Evolutionary conservation across 768 basidiomycete species (phyloP).

Genomic region (Paxillus involutus): DNA sequence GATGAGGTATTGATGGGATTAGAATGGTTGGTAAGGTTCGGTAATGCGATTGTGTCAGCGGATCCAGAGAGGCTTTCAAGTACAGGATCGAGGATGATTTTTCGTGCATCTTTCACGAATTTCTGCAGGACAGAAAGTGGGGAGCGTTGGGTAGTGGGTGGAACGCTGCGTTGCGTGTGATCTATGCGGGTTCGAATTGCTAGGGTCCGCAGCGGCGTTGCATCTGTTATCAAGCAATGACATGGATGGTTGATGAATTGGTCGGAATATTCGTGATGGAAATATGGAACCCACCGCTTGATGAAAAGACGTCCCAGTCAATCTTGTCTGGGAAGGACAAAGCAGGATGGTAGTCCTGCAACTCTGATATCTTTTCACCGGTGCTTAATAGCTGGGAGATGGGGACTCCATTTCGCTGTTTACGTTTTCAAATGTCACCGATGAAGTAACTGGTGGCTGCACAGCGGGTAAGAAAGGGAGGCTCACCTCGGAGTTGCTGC

Average conservation of each 20-base stretch:
- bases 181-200: slow-evolving; percentile 38
- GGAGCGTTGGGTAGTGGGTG: slow-evolving; percentile 40
- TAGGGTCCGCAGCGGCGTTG: slow-evolving; percentile 50
- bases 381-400: slow-evolving; percentile 30
- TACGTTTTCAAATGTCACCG: slow-evolving; percentile 13
- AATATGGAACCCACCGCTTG: slow-evolving; percentile 44
- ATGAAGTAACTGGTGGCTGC: slow-evolving; percentile 18
- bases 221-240: slow-evolving; percentile 39
- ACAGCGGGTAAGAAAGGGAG: neutral
- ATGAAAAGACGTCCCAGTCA: slow-evolving; percentile 62
- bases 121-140: slow-evolving; percentile 55
- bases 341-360: slow-evolving; percentile 42
- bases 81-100: slow-evolving; percentile 49
- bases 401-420: slow-evolving; percentile 11
- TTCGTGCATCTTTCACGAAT: slow-evolving; percentile 53
- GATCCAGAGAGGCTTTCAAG: slow-evolving; percentile 23
- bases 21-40: slow-evolving; percentile 28
- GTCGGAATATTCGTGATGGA: neutral
- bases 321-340: slow-evolving; percentile 46
- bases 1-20: slow-evolving; percentile 23
- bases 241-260: slow-evolving; percentile 1
- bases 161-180: slow-evolving; percentile 38
- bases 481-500: slow-evolving; percentile 37
- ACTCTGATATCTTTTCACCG: slow-evolving; percentile 41
- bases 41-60: slow-evolving; percentile 14